Percentiles rank a stretch among this genome's conserved stretches.
These are phyloP conservation scores for Graphilbum fragrans DNA, from an alignment of 2,329 filamentous ascomycete species.

Conservation along the genomic window DNA sequence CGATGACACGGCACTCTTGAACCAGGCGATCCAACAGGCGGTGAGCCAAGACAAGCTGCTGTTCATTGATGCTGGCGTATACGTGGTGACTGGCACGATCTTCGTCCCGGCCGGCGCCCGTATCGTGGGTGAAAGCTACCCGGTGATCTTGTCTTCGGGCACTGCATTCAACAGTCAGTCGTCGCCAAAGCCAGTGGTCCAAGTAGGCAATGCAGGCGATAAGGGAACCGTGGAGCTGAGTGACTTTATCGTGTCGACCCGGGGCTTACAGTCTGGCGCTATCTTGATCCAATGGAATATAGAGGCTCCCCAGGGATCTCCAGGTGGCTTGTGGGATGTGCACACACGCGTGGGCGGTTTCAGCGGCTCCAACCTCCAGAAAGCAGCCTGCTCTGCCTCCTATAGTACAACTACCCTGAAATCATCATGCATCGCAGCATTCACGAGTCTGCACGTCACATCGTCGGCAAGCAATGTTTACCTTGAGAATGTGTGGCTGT, in stretches of 20 bases:
- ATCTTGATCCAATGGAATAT: conserved; percentile 66
- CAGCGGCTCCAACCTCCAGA: conserved; percentile 52
- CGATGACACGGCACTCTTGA: conserved; percentile 61
- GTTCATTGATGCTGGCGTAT: conserved; percentile 50
- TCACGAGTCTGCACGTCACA: conserved; percentile 35
- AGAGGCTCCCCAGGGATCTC: conserved; percentile 30
- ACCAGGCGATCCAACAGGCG: conserved; percentile 37
- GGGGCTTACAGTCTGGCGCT: conserved; percentile 54
- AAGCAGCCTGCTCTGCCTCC: conserved; percentile 41
- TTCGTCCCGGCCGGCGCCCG: conserved; percentile 32
- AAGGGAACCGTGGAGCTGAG: conserved; percentile 54
- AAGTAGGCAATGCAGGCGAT: conserved; percentile 50
- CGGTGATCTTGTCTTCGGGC: conserved; percentile 37
- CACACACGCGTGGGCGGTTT: conserved; percentile 66
- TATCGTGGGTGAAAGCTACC: conserved; percentile 47
- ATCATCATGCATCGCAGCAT: conserved; percentile 45
- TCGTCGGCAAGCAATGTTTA: conserved; percentile 28
- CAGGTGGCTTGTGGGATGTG: conserved; percentile 28
- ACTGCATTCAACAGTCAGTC: conserved; percentile 44
- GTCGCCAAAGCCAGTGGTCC: conserved; percentile 53
- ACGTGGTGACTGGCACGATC: conserved; percentile 44
- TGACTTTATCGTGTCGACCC: conserved; percentile 55
- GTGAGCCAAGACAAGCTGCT: conserved; percentile 41
- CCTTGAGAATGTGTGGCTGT: conserved; percentile 47
- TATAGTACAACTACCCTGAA: conserved; percentile 29